Evolutionary conservation across 148 eudicot genomes (phyloP).

Genomic region (Vaccinium vitisidaea): DNA sequence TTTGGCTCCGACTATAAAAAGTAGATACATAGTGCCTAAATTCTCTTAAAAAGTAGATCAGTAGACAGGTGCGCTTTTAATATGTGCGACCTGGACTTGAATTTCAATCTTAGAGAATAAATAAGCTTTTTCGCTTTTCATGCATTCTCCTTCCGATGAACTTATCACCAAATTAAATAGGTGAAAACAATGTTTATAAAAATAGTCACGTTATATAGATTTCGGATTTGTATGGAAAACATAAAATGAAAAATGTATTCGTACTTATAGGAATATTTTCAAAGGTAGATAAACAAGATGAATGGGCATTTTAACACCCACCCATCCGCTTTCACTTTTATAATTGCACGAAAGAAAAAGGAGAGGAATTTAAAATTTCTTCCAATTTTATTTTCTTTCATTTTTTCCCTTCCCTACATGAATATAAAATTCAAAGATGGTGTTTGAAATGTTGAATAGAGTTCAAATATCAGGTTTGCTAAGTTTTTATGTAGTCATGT

Average conservation of each 20-base stretch:
- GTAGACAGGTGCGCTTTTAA: background rate
- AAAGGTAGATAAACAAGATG: too few relatives aligned
- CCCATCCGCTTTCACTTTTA: background rate
- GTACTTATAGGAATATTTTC: background rate
- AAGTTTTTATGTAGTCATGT: background rate
- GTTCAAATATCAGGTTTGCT: background rate
- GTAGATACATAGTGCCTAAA: background rate
- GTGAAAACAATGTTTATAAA: background rate
- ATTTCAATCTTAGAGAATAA: background rate
- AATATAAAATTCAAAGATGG: background rate
- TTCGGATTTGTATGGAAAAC: background rate
- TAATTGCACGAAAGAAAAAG: background rate
- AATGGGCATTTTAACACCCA: too few relatives aligned
- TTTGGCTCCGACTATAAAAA: background rate
- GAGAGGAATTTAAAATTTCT: background rate
- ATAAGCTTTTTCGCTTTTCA: background rate
- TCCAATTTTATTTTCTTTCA: background rate
- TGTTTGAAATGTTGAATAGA: background rate
- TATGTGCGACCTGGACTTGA: background rate
- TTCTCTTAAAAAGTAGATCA: background rate
- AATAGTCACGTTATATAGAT: too few relatives aligned
- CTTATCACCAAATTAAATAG: background rate
- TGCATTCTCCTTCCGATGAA: background rate
- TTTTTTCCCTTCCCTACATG: background rate
- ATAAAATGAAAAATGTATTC: background rate